These are phyloP conservation scores for Hypoxylon rubiginosum DNA, from an alignment of 2,329 filamentous ascomycete genomes.

Conservation along the genomic window DNA sequence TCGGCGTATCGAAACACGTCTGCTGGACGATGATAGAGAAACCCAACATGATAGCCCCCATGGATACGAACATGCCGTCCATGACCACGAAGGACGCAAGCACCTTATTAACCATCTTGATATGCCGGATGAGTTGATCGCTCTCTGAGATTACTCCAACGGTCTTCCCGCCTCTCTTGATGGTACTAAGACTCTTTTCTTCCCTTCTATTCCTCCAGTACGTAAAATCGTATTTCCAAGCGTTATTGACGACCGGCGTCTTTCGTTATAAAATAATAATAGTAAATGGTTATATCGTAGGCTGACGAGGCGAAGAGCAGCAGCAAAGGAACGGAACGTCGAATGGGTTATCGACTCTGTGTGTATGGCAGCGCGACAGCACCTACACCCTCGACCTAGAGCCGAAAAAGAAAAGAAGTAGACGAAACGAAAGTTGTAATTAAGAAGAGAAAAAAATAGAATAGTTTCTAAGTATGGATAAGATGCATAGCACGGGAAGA, in stretches of 20 bases:
- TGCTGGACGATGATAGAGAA: slow-evolving; percentile 68
- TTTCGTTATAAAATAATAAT: slow-evolving; percentile 35
- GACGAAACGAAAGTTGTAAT: slow-evolving; percentile 42
- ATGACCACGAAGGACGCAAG: slow-evolving; percentile 63
- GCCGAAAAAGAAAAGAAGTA: slow-evolving; percentile 40
- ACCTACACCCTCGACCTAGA: slow-evolving; percentile 42
- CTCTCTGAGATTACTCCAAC: slow-evolving; percentile 21
- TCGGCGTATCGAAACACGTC: slow-evolving; percentile 58
- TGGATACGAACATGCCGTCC: slow-evolving; percentile 66
- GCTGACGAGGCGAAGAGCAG: slow-evolving; percentile 24
- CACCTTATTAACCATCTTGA: slow-evolving; percentile 68
- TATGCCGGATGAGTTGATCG: too few relatives aligned
- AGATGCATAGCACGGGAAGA: slow-evolving; percentile 41
- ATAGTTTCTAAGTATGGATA: slow-evolving; percentile 36
- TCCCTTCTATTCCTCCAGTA: slow-evolving; percentile 32
- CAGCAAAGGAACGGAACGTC: slow-evolving; percentile 47
- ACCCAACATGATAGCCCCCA: slow-evolving; percentile 67
- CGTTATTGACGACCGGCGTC: slow-evolving; percentile 57
- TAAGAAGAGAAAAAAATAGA: slow-evolving; percentile 18
- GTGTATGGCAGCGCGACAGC: slow-evolving; percentile 42
- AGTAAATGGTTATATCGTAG: slow-evolving; percentile 20
- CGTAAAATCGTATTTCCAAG: slow-evolving; percentile 35
- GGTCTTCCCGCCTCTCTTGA: slow-evolving; percentile 32
- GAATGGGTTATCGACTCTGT: slow-evolving; percentile 44
- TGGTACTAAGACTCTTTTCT: slow-evolving; percentile 23